These are phyloP conservation scores for Pezizomycotina sp. DNA, from an alignment of 2,329 filamentous ascomycete species.

Conservation along the genomic window DNA sequence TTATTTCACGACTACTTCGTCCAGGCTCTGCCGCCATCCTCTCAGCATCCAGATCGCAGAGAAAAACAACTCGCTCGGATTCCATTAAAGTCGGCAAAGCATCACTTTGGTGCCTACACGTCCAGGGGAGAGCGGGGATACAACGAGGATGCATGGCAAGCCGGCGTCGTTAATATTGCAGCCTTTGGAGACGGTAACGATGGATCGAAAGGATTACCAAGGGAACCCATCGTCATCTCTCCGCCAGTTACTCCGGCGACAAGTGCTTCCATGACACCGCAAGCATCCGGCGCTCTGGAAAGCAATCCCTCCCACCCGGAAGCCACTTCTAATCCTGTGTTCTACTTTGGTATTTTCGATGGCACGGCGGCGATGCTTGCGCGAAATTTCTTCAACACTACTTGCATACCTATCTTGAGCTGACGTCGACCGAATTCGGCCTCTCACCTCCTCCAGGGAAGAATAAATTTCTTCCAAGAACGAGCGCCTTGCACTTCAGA, in stretches of 20 bases:
- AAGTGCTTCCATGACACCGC: too few species aligned
- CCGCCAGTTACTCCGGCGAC: too few species aligned
- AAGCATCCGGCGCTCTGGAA: conserved; percentile 8
- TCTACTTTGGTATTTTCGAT: conserved; percentile 95
- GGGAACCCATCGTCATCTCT: too few species aligned
- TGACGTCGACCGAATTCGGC: conserved; percentile 49
- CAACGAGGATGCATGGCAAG: conserved; percentile 90
- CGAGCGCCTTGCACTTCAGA: conserved; percentile 54
- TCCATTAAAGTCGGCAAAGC: conserved; percentile 79
- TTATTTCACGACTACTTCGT: conserved; percentile 92
- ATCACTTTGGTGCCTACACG: conserved; percentile 73
- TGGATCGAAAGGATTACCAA: too few species aligned
- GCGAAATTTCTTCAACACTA: conserved; percentile 70
- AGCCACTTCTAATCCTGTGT: conserved; percentile 35
- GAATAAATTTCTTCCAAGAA: conserved; percentile 27
- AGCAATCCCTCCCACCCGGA: too few species aligned
- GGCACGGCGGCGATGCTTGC: conserved; percentile 87
- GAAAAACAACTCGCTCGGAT: conserved; percentile 70
- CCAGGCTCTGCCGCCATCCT: conserved; percentile 83
- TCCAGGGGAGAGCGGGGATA: conserved; percentile 69
- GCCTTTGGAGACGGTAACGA: conserved; percentile 53
- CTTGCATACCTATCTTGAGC: conserved; percentile 77
- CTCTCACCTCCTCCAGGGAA: conserved; percentile 13
- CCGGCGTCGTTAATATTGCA: conserved; percentile 80
- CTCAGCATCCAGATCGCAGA: conserved; percentile 58